A percentile compares a stretch with the other conserved stretches of the same genome.
Evolutionary conservation across 1,284 basidiomycete species (phyloP).

Genomic region (Ceratobasidium sp.): DNA sequence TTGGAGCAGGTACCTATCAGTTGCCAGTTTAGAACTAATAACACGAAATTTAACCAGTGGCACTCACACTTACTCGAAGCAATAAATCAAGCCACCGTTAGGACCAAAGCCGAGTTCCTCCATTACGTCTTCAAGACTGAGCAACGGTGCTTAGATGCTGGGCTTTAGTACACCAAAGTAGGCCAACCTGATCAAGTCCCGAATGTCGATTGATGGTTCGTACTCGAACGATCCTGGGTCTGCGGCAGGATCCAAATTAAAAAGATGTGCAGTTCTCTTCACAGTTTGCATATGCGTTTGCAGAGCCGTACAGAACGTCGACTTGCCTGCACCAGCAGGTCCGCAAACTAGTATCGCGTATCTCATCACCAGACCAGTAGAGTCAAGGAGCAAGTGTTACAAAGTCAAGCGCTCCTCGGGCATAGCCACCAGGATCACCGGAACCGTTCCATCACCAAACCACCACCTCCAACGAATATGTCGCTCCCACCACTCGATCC

Average conservation of each 20-base stretch:
- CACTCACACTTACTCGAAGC: slow-evolving; percentile 90
- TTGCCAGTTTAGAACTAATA: not conserved
- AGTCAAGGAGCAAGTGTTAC: not conserved
- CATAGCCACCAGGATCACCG: slow-evolving; percentile 22
- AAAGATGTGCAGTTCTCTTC: slow-evolving; percentile 88
- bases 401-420: not conserved
- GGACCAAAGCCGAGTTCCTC: slow-evolving; percentile 94
- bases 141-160: not conserved
- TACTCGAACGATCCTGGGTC: slow-evolving; percentile 88
- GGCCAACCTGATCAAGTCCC: slow-evolving; percentile 74
- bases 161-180: not conserved
- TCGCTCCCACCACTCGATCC: slow-evolving; percentile 80
- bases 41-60: not conserved
- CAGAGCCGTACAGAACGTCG: slow-evolving; percentile 91
- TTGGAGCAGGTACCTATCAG: slow-evolving; percentile 86
- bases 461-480: slow-evolving; percentile 59
- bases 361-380: slow-evolving; percentile 67
- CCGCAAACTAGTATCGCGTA: slow-evolving; percentile 83
- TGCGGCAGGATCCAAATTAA: slow-evolving; percentile 98
- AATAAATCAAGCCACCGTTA: slow-evolving; percentile 97
- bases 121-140: slow-evolving; percentile 94
- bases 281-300: slow-evolving; percentile 90
- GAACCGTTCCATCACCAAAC: slow-evolving; percentile 30
- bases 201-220: slow-evolving; percentile 93
- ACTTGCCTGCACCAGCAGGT: slow-evolving; percentile 97